A percentile compares a stretch with the other conserved stretches of the same genome.
phyloP scores from a whole-genome alignment of 768 basidiomycete species.

The Boletus subparvulus region DNA sequence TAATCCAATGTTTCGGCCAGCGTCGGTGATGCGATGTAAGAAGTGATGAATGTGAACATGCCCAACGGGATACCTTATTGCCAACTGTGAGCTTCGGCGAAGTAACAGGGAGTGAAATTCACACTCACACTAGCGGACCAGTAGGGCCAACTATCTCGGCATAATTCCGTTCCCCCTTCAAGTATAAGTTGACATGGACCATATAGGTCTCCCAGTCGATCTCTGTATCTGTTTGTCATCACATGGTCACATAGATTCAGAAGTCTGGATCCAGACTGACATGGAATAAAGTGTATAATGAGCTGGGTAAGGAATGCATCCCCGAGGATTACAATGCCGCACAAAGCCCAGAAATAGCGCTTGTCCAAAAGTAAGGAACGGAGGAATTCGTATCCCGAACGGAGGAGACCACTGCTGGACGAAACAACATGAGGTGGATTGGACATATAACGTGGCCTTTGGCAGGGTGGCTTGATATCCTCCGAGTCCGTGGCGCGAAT shows the following conservation, averaged over 20 bases:
- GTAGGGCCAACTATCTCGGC: conserved; percentile 82
- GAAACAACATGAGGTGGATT: not conserved
- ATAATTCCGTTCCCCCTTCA: conserved; percentile 84
- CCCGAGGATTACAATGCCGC: conserved; percentile 61
- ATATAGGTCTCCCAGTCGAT: conserved; percentile 99
- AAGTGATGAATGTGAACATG: conserved; percentile 81
- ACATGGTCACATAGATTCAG: conserved; percentile 15
- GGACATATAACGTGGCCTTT: conserved; percentile 4
- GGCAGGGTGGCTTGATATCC: not conserved
- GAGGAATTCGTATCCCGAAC: conserved; percentile 5
- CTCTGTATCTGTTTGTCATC: conserved; percentile 74
- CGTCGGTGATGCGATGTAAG: conserved; percentile 62
- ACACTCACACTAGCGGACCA: conserved; percentile 82
- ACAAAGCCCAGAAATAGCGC: conserved; percentile 66
- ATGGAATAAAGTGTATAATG: conserved; percentile 79
- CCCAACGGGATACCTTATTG: conserved; percentile 86
- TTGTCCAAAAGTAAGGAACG: conserved; percentile 45
- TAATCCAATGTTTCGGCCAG: conserved; percentile 55
- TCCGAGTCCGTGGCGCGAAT: too few species aligned
- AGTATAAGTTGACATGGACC: conserved; percentile 76
- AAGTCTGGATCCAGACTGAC: conserved; percentile 46
- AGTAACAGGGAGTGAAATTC: not conserved
- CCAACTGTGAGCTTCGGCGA: not conserved
- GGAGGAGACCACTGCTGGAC: not conserved
- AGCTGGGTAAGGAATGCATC: conserved; percentile 79